A percentile compares a stretch with the other conserved stretches of the same genome.
phyloP scores from a whole-genome alignment of 1,284 basidiomycete species.

The Salmacisia buchloeana region DNA sequence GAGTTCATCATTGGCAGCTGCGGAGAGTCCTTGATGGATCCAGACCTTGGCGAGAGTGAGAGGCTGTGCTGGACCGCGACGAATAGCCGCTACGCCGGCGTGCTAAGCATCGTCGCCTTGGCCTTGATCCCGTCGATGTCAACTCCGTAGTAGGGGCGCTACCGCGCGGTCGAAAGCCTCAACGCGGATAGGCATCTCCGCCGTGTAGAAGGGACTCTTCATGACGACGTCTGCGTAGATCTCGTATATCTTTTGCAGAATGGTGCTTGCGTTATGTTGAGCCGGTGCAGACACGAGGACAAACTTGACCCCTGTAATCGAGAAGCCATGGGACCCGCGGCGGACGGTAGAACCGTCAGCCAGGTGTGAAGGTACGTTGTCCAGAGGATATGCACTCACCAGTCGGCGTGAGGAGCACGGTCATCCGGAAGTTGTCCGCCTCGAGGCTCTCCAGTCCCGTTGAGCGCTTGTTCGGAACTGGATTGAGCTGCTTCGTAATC shows the following conservation, averaged over 20 bases:
- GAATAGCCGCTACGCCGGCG: too few relatives aligned
- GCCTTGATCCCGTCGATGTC: background rate
- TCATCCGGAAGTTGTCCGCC: slow-evolving; percentile 86
- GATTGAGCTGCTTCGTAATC: slow-evolving; percentile 85
- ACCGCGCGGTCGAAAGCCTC: slow-evolving; percentile 68
- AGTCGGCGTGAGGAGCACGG: slow-evolving; percentile 81
- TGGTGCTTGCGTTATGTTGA: slow-evolving; percentile 58
- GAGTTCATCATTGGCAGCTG: too few relatives aligned
- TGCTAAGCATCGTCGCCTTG: too few relatives aligned
- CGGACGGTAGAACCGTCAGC: background rate
- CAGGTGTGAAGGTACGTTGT: slow-evolving; percentile 2
- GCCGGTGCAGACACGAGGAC: slow-evolving; percentile 77
- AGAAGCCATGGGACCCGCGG: background rate
- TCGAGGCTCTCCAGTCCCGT: slow-evolving; percentile 90
- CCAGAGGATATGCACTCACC: slow-evolving; percentile 58
- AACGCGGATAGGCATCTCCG: slow-evolving; percentile 94
- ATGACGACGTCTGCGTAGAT: slow-evolving; percentile 87
- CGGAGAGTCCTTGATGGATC: too few relatives aligned
- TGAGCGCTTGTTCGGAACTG: slow-evolving; percentile 55
- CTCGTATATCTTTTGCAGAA: slow-evolving; percentile 73
- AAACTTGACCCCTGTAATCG: slow-evolving; percentile 81
- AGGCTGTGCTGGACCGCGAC: too few relatives aligned
- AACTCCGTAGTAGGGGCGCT: background rate
- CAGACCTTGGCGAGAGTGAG: too few relatives aligned
- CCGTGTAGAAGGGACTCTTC: slow-evolving; percentile 99